Evolutionary conservation across 768 basidiomycete species (phyloP), one percentile per base, ranked within the genome.

Genomic region (Lyophyllum semitale): DNA sequence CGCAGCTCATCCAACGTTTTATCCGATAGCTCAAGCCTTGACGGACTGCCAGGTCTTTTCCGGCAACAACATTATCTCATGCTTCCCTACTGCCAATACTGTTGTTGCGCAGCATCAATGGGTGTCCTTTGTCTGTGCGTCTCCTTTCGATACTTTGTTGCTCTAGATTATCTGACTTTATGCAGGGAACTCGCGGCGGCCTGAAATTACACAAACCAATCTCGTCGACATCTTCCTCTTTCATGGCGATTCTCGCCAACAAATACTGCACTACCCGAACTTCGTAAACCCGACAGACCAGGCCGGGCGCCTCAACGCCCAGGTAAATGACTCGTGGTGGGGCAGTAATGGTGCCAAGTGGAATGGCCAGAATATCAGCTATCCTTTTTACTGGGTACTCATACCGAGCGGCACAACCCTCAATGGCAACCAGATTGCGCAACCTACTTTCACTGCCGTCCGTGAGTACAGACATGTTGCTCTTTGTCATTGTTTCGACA

Each of bases 101-200:
- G 57, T 74, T 23, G 75, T 95, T 57, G 69, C 79, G n/a, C 93
- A 96, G 71, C 81, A 88, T 64, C 70, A 89, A 46, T 91, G 83
- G 78, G 83, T 85, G 4, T 80, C 85, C 33, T 87, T 93, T 66
- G 84, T 93, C 65, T 95, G 93, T 91, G 66, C 69, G 90, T 88
- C 53, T 45, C 26, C 57, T 56, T 6, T 63, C 38, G 40, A 55
- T 57, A 32, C 55, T 59, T n/a, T 33, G 51, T 8, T 48, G 41
- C 43, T 33, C 37, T 41, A 50, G 67, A 48, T 48, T 22, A 44
- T 53, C 55, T 51, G 44, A 45, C 32, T 54, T 22, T 40, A n/a
- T 20, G 17, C 68, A 91, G 89, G 90, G 90, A 93, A 93, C 65
- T 87, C 84, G 57, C 77, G 78, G 53, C 77, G 84, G 32, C 89